Base-by-base conservation (phyloP, 352 stramenopile genomes). In the Aphanomyces invadans region DNA sequence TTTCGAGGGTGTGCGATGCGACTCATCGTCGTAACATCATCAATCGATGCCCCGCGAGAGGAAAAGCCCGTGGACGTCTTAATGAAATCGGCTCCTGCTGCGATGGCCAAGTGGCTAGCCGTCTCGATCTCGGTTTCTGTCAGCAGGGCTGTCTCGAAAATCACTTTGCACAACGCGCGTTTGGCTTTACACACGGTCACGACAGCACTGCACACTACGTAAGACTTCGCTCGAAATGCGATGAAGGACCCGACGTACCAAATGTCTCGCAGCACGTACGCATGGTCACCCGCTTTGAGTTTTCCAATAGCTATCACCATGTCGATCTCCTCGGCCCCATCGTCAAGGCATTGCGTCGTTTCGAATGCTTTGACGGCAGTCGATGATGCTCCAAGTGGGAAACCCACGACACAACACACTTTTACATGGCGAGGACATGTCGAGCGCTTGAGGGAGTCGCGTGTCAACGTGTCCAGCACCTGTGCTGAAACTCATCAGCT, bases 1-100 rank as follows among this genome's bases (percentile, higher is more conserved):
- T 73, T 73, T 11, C 73, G 71, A 10, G 76, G 76, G 61, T 82
- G 76, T n/a, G 80, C 82, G 31, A 89, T 79, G 46, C 69, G 73
- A 15, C 66, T 73, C 86, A 95, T 93, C 65, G 89, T 68, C 69
- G 76, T 77, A 28, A 93, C 78, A 62, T 90, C 86, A 28, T 91
- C 78, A 31, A 90, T 79, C 36, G 80, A 93, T 21, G 84, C 84
- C 23, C 84, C 78, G 21, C 83, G 79, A 19, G 79, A 88, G 46
- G 80, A 88, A 71, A 92, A 93, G 7, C 86, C 86, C 17, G 86
- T 95, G 21, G 84, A 93, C 11, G 86, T 95, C 74, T 95, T 95
- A 71, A 95, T 89, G 53, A 93, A 95, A 59, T 95, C 83, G 25
- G 83, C 80, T 25, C 84, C 86, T 0, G 80, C 82, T 0, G 78